Conservation (phyloP, 805 yeast genomes). For the Yamadazyma nakazawae region DNA sequence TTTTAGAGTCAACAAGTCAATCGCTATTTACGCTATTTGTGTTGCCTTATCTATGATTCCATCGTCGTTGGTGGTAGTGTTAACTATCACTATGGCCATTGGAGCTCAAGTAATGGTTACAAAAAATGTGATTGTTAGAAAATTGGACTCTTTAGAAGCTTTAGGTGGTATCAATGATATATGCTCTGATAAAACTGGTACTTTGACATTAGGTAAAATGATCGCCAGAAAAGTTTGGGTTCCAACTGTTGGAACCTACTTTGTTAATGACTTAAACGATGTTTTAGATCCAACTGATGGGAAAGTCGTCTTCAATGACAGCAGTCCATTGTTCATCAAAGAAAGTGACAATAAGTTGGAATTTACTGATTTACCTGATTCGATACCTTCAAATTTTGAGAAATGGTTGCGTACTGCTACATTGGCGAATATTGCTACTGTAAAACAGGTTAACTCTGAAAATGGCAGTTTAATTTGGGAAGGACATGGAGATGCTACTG, state of each 20-base stretch:
- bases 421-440: slow-evolving; percentile 74
- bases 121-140: slow-evolving; percentile 70
- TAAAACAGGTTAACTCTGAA: slow-evolving; percentile 45
- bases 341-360: slow-evolving; percentile 37
- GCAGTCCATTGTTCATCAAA: slow-evolving; percentile 34
- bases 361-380: slow-evolving; percentile 19
- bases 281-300: slow-evolving; percentile 67
- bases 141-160: slow-evolving; percentile 74
- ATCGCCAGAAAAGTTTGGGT: slow-evolving; percentile 67
- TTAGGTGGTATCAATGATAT: slow-evolving; percentile 76
- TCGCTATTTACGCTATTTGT: slow-evolving; percentile 86
- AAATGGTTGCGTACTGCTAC: slow-evolving; percentile 66
- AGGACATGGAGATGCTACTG: slow-evolving; percentile 50
- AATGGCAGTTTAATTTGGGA: slow-evolving; percentile 51
- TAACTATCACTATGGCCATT: slow-evolving; percentile 83
- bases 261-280: slow-evolving; percentile 52
- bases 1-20: slow-evolving; percentile 70
- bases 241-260: slow-evolving; percentile 57
- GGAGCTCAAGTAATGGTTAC: slow-evolving; percentile 73
- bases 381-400: slow-evolving; percentile 26
- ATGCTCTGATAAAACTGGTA: slow-evolving; percentile 82
- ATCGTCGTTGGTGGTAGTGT: slow-evolving; percentile 72
- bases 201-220: slow-evolving; percentile 79
- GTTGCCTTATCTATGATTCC: slow-evolving; percentile 82
- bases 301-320: slow-evolving; percentile 30